These are phyloP conservation scores for Afroboletus lepidellus DNA, from an alignment of 1,284 basidiomycete species.

Conservation along the genomic window DNA sequence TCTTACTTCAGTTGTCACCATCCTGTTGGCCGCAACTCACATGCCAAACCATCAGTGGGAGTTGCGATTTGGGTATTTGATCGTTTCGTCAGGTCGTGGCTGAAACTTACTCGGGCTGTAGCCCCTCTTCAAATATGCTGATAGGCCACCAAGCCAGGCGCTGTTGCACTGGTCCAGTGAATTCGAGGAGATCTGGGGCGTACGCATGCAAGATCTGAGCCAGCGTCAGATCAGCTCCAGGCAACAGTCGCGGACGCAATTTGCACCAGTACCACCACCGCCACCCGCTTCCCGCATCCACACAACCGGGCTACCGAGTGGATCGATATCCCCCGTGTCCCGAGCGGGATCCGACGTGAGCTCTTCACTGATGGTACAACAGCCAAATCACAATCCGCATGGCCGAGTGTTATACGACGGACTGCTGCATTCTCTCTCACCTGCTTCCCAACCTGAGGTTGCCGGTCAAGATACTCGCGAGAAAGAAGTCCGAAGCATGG, in stretches of 20 bases:
- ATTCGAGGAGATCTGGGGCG: conserved; percentile 66
- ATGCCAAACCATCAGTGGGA: conserved; percentile 46
- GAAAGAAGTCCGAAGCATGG: conserved; percentile 22
- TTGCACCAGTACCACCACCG: conserved; percentile 20
- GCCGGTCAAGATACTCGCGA: conserved; percentile 26
- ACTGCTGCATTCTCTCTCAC: conserved; percentile 12
- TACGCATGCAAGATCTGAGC: conserved; percentile 44
- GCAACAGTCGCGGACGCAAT: conserved; percentile 17
- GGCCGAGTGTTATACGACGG: conserved; percentile 23
- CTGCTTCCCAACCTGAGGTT: conserved; percentile 19
- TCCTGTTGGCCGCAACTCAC: conserved; percentile 6
- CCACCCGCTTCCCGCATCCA: conserved; percentile 16
- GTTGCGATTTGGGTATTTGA: conserved; percentile 59
- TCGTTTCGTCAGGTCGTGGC: background rate
- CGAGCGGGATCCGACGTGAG: conserved; percentile 22
- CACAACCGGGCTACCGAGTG: conserved; percentile 12
- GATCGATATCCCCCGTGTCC: conserved; percentile 25
- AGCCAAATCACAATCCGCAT: conserved; percentile 14
- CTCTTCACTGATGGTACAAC: conserved; percentile 10
- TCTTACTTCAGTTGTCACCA: background rate
- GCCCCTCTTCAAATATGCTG: conserved; percentile 66
- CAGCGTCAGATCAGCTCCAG: conserved; percentile 14
- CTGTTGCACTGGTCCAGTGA: conserved; percentile 55
- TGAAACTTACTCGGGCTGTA: conserved; percentile 29
- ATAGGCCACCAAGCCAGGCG: conserved; percentile 48